These are phyloP conservation scores for Coemansia sp. DNA, from an alignment of 192 early-diverging fungal genomes.

Conservation along the genomic window DNA sequence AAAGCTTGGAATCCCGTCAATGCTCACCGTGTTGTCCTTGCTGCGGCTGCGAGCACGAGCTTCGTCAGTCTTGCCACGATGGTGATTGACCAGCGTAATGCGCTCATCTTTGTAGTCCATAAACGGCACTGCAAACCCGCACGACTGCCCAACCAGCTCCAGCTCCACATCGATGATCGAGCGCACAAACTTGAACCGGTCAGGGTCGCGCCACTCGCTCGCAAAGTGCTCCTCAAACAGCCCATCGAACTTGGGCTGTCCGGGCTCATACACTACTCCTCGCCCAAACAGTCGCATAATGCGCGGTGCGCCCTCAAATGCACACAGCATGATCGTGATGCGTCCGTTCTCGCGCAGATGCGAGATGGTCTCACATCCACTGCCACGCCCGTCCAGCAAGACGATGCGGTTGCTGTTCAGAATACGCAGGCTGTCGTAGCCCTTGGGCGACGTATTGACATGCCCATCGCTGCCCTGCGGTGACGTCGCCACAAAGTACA, in stretches of 20 bases:
- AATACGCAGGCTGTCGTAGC: constrained; percentile 59
- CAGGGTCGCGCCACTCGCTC: constrained; percentile 30
- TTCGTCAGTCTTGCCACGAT: constrained; percentile 41
- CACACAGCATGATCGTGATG: constrained; percentile 66
- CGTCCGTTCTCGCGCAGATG: constrained; percentile 66
- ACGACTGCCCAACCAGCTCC: constrained; percentile 58
- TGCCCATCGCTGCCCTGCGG: constrained; percentile 54
- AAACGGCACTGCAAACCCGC: constrained; percentile 64
- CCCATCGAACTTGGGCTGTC: constrained; percentile 47
- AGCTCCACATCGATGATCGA: constrained; percentile 60
- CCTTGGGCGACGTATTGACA: constrained; percentile 64
- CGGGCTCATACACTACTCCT: constrained; percentile 55
- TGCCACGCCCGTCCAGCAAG: constrained; percentile 45
- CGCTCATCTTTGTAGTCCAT: constrained; percentile 59
- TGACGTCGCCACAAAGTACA: constrained; percentile 63
- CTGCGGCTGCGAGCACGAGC: constrained; percentile 33
- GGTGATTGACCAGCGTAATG: constrained; percentile 49
- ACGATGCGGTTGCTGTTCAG: constrained; percentile 40
- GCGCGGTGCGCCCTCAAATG: constrained; percentile 64
- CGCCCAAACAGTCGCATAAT: constrained; percentile 65
- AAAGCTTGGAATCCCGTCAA: constrained; percentile 62
- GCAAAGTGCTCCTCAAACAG: constrained; percentile 54
- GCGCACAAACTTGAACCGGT: constrained; percentile 51
- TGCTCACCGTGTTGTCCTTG: constrained; percentile 52
- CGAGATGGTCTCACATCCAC: constrained; percentile 61